Evolutionary conservation across 2,329 filamentous ascomycete genomes (phyloP).

Genomic region (Trichoderma brevicompactum): DNA sequence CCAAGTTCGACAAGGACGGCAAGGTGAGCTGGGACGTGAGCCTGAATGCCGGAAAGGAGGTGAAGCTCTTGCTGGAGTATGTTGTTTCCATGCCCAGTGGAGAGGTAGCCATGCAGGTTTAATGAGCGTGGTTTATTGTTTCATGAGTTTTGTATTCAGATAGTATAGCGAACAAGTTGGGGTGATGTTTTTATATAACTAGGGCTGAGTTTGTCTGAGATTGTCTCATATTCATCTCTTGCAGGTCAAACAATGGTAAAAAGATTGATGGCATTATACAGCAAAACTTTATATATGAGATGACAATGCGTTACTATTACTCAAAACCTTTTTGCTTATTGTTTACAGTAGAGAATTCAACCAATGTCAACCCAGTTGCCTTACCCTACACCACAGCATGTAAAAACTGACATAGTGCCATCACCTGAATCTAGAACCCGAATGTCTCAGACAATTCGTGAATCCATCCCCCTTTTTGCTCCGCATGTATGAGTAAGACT

Average conservation of each 20-base stretch:
- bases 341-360: too few relatives aligned
- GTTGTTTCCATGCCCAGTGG: constrained; percentile 60
- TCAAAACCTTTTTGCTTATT: background rate
- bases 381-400: background rate
- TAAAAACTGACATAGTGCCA: background rate
- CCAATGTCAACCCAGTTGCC: too few relatives aligned
- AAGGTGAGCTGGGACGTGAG: constrained; percentile 63
- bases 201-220: background rate
- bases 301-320: background rate
- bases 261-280: background rate
- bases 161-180: too few relatives aligned
- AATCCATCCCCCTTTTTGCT: background rate
- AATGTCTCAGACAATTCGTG: background rate
- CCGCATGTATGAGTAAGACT: too few relatives aligned
- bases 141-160: too few relatives aligned
- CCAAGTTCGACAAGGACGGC: constrained; percentile 59
- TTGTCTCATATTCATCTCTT: background rate
- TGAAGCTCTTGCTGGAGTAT: constrained; percentile 65
- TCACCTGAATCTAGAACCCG: background rate
- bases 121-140: background rate
- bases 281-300: background rate
- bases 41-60: constrained; percentile 60
- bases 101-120: constrained; percentile 43
- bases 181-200: background rate
- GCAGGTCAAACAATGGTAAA: background rate